phyloP scores from a whole-genome alignment of 805 yeast genomes.

The Millerozyma acaciae region DNA sequence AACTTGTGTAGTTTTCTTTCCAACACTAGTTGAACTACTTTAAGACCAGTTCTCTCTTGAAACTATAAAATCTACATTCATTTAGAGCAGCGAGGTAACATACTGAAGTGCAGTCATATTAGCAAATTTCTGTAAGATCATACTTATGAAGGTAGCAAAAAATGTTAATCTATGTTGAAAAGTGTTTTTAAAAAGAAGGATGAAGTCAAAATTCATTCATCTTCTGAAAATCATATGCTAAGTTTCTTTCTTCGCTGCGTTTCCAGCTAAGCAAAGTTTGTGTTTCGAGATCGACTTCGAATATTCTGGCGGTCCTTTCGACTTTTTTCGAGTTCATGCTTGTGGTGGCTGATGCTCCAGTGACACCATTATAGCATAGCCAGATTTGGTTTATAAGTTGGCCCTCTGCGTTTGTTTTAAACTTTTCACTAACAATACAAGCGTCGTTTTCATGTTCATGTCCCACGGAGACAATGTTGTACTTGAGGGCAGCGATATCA shows the following conservation, averaged over 20 bases:
- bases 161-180: too few species aligned
- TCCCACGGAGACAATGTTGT: constrained; percentile 36
- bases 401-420: constrained; percentile 5
- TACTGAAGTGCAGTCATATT: too few species aligned
- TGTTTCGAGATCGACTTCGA: constrained; percentile 26
- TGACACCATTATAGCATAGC: constrained; percentile 37
- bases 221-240: constrained; percentile 27
- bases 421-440: constrained; percentile 23
- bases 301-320: constrained; percentile 32
- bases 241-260: constrained; percentile 20
- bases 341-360: constrained; percentile 36
- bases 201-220: constrained; percentile 11
- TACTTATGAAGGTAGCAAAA: too few species aligned
- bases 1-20: not conserved
- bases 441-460: constrained; percentile 45
- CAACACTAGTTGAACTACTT: too few species aligned
- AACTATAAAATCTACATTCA: too few species aligned
- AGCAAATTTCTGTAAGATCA: too few species aligned
- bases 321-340: constrained; percentile 18
- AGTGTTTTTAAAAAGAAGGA: too few species aligned
- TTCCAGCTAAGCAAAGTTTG: constrained; percentile 36
- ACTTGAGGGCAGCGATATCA: constrained; percentile 33
- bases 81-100: too few species aligned
- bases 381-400: constrained; percentile 18
- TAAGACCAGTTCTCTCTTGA: too few species aligned